phyloP scores from a whole-genome alignment of 73 alveolate species.

The Tetrahymena malaccensis region DNA sequence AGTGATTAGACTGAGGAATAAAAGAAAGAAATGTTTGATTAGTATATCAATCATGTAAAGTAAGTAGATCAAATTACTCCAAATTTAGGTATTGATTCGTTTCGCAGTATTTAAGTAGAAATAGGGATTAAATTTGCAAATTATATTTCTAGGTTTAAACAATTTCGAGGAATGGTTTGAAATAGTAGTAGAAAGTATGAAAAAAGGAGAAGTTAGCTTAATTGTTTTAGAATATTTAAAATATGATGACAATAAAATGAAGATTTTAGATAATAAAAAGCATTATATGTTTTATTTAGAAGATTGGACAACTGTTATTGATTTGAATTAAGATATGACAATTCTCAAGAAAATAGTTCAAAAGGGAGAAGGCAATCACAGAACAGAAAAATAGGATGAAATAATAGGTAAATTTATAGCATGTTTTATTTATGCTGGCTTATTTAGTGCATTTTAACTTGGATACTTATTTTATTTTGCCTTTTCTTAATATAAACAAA shows the following conservation, averaged over 20 bases:
- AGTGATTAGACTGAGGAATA: not conserved
- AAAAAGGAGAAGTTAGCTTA: slow-evolving; percentile 12
- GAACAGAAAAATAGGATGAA: slow-evolving; percentile 36
- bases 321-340: slow-evolving; percentile 19
- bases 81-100: not conserved
- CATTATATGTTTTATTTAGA: not conserved
- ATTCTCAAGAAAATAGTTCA: not conserved
- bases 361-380: slow-evolving; percentile 13
- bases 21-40: not conserved
- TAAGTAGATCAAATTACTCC: not conserved
- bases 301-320: slow-evolving; percentile 31
- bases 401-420: not conserved
- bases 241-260: slow-evolving; percentile 13
- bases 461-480: not conserved
- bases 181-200: slow-evolving; percentile 16
- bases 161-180: slow-evolving; percentile 13
- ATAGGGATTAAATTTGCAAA: not conserved
- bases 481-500: too few species aligned
- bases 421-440: not conserved
- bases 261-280: slow-evolving; percentile 9
- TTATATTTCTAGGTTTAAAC: not conserved
- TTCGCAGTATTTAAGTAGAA: not conserved
- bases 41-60: not conserved
- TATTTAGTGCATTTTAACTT: not conserved
- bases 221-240: slow-evolving; percentile 16